Base-by-base conservation (phyloP, 176 grass and related monocot species). In the Oryza officinalis region DNA sequence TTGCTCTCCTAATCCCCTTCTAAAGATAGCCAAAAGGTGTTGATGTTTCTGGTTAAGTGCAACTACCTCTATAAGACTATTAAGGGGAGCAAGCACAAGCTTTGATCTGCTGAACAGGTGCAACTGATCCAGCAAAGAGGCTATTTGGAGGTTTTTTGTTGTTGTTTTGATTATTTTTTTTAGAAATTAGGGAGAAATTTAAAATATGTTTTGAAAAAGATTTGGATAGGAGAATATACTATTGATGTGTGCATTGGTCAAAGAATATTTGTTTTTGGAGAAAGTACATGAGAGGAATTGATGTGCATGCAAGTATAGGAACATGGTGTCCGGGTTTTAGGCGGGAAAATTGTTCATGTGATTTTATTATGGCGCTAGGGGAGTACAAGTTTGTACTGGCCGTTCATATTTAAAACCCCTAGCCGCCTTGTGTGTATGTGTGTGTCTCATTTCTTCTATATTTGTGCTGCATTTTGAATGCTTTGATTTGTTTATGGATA, bases 311-410 rank as follows among this genome's bases (percentile, higher is more conserved):
- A 86, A 78, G 72, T 54, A 57, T 61, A 41, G 47, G 61, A 87
- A 87, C 75, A 80, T 83, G 88, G 80, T 43, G 80, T 79, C 88
- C 85, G 82, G 80, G 77, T 43, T 87, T 87, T 80, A 52, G 80
- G 85, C 85, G 85, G 80, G 75, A 84, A 90, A 76, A 90, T 57
- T 80, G 76, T 87, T 83, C 84, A 76, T 84, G 85, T 83, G 84
- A 70, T 27, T 43, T 44, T 69, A 75, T 87, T 80, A 90, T 79
- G 74, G 45, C 78, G 2, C 75, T 43, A 80, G 69, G 40, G 61
- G 45, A 57, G 82, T 76, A 81, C 38, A 49, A 50, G 40, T 64
- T 32, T 70, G 73, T 87, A 87, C 84, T 76, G 83, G 69, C 75
- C 84, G 84, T 90, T 90, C 32, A 27, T 90, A 84, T 90, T 87